A percentile compares a stretch with the other conserved stretches of the same genome.
These are phyloP conservation scores for Talaromyces proteolyticus DNA, from an alignment of 495 filamentous ascomycete genomes.

Conservation along the genomic window DNA sequence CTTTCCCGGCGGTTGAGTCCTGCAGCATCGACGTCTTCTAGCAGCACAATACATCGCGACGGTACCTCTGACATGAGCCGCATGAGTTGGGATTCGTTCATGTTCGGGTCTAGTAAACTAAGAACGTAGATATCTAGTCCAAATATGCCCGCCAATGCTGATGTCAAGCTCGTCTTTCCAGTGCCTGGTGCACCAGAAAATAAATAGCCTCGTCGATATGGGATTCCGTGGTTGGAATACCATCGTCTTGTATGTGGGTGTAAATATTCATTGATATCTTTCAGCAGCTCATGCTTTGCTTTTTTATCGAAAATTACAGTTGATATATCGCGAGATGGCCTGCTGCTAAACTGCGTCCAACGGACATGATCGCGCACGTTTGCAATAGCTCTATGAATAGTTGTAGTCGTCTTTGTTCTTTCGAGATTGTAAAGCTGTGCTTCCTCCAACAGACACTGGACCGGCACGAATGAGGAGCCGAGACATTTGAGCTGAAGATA, in stretches of 20 bases:
- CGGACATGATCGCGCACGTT: slow-evolving; percentile 8
- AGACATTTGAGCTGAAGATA: slow-evolving; percentile 3
- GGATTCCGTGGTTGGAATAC: slow-evolving; percentile 56
- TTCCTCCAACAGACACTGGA: slow-evolving; percentile 1
- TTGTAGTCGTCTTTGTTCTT: slow-evolving; percentile 5
- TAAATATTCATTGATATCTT: slow-evolving; percentile 27
- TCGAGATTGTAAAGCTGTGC: slow-evolving; percentile 6
- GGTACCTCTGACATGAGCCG: slow-evolving; percentile 51
- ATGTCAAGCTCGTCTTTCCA: slow-evolving; percentile 58
- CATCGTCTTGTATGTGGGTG: slow-evolving; percentile 17
- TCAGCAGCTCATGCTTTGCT: slow-evolving; percentile 60
- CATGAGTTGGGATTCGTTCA: slow-evolving; percentile 42
- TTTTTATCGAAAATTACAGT: slow-evolving; percentile 69
- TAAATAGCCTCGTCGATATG: slow-evolving; percentile 59
- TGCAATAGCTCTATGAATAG: slow-evolving; percentile 3
- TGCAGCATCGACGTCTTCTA: slow-evolving; percentile 65
- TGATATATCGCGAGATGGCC: slow-evolving; percentile 64
- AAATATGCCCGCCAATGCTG: slow-evolving; percentile 58
- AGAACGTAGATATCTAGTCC: slow-evolving; percentile 60
- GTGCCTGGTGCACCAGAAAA: slow-evolving; percentile 68
- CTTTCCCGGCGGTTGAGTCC: slow-evolving; percentile 46
- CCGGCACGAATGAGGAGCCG: slow-evolving; percentile 4
- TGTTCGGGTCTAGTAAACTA: slow-evolving; percentile 43
- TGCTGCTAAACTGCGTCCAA: slow-evolving; percentile 14
- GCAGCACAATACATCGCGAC: slow-evolving; percentile 54